These are phyloP conservation scores for Penicillium oxalicum DNA, from an alignment of 2,329 filamentous ascomycete genomes.

Conservation along the genomic window DNA sequence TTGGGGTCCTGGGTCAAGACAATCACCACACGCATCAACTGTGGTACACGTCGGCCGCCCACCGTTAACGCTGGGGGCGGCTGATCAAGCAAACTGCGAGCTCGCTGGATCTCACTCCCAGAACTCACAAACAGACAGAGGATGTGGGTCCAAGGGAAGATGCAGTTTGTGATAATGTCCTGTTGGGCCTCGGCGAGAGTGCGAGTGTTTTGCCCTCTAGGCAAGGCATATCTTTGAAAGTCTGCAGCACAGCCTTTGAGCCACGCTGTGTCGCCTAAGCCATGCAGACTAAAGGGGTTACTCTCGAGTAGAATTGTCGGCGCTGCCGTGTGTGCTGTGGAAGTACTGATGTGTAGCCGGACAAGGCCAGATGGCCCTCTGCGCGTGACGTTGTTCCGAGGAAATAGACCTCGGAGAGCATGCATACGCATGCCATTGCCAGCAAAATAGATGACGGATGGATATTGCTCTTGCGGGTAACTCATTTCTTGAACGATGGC, in stretches of 20 bases:
- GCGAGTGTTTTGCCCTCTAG: no score
- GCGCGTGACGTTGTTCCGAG: slow-evolving; percentile 3
- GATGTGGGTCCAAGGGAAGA: slow-evolving; percentile 10
- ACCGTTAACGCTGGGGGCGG: background rate
- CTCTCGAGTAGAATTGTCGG: background rate
- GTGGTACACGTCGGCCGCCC: background rate
- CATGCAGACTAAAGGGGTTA: background rate
- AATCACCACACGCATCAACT: slow-evolving; percentile 6
- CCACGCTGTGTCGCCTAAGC: background rate
- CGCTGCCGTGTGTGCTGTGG: background rate
- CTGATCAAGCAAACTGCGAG: slow-evolving; percentile 4
- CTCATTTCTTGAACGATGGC: background rate
- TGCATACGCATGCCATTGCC: background rate
- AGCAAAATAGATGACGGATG: slow-evolving; percentile 3
- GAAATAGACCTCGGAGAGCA: slow-evolving; percentile 1
- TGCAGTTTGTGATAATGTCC: background rate
- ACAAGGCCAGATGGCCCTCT: background rate
- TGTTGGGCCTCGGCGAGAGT: background rate
- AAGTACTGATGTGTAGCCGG: background rate
- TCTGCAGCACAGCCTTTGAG: background rate
- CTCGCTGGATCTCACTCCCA: slow-evolving; percentile 3
- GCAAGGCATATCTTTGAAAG: background rate
- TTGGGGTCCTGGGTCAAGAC: slow-evolving; percentile 6
- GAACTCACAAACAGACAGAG: slow-evolving; percentile 13
- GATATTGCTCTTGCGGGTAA: background rate